Conservation (phyloP, 805 yeast species). For the Hanseniaspora mollemarum region DNA sequence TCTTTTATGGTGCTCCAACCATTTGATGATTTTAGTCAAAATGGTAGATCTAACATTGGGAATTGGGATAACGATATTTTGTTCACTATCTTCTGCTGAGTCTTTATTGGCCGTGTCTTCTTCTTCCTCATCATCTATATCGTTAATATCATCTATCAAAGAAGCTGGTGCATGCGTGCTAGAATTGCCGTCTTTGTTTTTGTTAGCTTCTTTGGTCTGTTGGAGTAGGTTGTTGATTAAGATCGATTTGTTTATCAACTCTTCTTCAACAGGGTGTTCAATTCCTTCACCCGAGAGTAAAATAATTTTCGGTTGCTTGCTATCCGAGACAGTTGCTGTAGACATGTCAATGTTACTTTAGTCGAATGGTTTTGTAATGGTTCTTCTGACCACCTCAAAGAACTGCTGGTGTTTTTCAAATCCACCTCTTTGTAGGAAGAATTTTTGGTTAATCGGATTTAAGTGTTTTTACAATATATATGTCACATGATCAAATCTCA, state of each 20-base stretch:
- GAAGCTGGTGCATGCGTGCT: neutral
- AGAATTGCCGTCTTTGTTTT: neutral
- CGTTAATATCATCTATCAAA: slow-evolving; percentile 12
- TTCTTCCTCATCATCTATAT: slow-evolving; percentile 32
- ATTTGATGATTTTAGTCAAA: slow-evolving; percentile 79
- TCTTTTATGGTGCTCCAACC: slow-evolving; percentile 92
- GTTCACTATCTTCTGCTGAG: slow-evolving; percentile 41
- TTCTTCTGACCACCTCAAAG: too few relatives aligned
- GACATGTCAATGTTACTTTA: neutral
- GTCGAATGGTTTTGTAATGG: neutral
- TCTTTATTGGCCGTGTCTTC: slow-evolving; percentile 49
- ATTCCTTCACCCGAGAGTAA: slow-evolving; percentile 13
- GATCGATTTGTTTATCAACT: slow-evolving; percentile 6
- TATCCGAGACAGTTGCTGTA: neutral
- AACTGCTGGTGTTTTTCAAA: too few relatives aligned
- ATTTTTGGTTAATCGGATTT: neutral
- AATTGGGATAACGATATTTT: slow-evolving; percentile 70
- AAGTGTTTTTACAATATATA: neutral
- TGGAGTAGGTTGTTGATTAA: slow-evolving; percentile 10
- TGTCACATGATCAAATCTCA: neutral
- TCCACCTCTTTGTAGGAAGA: neutral
- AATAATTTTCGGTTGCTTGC: neutral
- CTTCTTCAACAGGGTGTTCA: slow-evolving; percentile 5
- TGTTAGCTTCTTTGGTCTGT: slow-evolving; percentile 4
- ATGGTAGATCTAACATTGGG: slow-evolving; percentile 85